These are phyloP conservation scores for Ascochyta clinopodiicola DNA, from an alignment of 2,329 filamentous ascomycete genomes.

Conservation along the genomic window DNA sequence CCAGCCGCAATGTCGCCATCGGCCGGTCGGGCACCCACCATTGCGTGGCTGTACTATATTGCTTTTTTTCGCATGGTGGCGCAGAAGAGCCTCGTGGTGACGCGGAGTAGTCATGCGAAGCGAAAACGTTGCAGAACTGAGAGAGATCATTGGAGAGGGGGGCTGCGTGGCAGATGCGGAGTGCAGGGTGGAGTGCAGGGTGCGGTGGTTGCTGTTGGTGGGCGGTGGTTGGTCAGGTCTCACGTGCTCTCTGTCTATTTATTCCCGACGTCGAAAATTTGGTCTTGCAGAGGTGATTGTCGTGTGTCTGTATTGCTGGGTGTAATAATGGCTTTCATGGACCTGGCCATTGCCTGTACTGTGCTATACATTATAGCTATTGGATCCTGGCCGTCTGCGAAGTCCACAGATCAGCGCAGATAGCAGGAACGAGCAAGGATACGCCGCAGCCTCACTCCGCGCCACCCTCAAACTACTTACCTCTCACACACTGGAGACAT, in stretches of 20 bases:
- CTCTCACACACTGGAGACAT: slow-evolving; percentile 1
- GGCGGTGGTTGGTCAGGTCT: not conserved
- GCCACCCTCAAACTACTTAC: not conserved
- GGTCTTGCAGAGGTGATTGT: not conserved
- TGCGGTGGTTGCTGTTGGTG: not conserved
- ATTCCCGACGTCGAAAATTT: not conserved
- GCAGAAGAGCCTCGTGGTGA: slow-evolving; percentile 2
- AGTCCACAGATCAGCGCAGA: slow-evolving; percentile 1
- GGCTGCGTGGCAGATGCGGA: slow-evolving; percentile 10
- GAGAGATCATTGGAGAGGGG: not conserved
- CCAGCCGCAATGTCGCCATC: not conserved
- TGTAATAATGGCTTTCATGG: not conserved
- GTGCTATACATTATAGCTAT: not conserved
- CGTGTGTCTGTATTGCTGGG: not conserved
- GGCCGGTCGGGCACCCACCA: slow-evolving; percentile 1
- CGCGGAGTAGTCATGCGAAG: slow-evolving; percentile 21
- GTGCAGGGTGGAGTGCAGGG: slow-evolving; percentile 12
- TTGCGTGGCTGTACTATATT: slow-evolving; percentile 14
- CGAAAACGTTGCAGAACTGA: slow-evolving; percentile 1
- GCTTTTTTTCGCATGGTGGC: slow-evolving; percentile 24
- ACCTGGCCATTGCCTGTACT: not conserved
- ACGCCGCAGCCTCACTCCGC: slow-evolving; percentile 13
- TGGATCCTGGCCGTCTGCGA: not conserved
- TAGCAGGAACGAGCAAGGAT: slow-evolving; percentile 7
- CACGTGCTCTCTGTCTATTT: not conserved